Conservation (phyloP, 345 rosid species). For the Eucalyptus sp. region DNA sequence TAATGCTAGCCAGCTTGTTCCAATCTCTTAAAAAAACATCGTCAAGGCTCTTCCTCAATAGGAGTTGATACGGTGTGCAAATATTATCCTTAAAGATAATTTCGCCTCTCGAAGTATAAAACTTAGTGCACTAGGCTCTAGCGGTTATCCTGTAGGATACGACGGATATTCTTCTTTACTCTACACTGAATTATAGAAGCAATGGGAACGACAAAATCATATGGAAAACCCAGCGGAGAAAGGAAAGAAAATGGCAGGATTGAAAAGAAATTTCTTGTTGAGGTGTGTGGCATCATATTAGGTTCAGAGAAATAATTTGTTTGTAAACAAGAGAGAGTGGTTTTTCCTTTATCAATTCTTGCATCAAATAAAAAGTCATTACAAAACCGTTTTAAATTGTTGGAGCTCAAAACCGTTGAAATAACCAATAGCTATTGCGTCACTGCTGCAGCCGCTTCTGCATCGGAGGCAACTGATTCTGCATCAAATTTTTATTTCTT, state of each 20-base stretch:
- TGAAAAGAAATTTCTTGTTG: not conserved
- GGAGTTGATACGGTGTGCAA: conserved; percentile 39
- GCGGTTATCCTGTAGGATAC: not conserved
- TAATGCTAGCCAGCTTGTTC: conserved; percentile 64
- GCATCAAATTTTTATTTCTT: not conserved
- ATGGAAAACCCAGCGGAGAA: not conserved
- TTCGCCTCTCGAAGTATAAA: not conserved
- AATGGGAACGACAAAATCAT: not conserved
- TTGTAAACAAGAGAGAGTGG: not conserved
- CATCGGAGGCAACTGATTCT: not conserved
- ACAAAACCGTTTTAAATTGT: not conserved
- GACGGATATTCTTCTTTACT: not conserved
- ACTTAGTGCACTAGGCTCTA: not conserved
- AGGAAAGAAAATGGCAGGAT: not conserved
- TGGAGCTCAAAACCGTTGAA: not conserved
- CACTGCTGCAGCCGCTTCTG: not conserved
- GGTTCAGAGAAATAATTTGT: not conserved
- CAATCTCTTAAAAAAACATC: conserved; percentile 56
- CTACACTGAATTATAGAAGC: not conserved
- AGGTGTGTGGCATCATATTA: not conserved
- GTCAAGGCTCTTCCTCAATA: conserved; percentile 59
- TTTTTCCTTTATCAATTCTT: not conserved
- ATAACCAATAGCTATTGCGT: not conserved
- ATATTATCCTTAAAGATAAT: not conserved
- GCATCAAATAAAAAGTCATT: not conserved